Base-by-base conservation (phyloP, 2,329 filamentous ascomycete species). In the Aspergillus sp. region DNA sequence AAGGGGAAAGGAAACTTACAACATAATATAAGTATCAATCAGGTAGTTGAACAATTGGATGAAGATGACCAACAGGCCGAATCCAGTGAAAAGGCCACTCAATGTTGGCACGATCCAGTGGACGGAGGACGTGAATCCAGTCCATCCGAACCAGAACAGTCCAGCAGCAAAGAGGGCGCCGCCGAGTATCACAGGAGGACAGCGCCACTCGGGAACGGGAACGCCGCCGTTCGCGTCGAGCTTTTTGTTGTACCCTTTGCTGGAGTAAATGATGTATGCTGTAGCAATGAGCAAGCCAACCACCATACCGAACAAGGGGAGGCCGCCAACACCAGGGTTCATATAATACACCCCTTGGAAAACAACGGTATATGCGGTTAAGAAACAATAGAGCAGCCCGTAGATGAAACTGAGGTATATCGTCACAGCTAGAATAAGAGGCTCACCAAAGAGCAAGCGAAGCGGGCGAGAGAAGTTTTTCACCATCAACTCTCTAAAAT, bases 301-400 rank as follows among this genome's bases (percentile, higher is more conserved):
- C 51, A 95, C 84, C 87, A 96, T 90, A 54, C 91, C 92, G 66
- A 96, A 90, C 73, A 92, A 93, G 7, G 91, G 86, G 5, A 96
- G 81, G 2, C 91, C 92, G 4, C 86, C 83, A 17, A 90, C 75
- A 56, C 92, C 92, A 1, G 81, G 68, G 34, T 77, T 84, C 78
- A 93, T 88, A 63, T 83, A 82, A 72, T 96, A 89, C 4, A 92
- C 81, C 27, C 67, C 65, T 47, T 73, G 65, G 64, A 73, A 76
- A 15, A 75, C 70, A 11, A 74, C 48, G 5, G 71, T 70, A 40
- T 74, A 76, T 3, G 72, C 73, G 0, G 70, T 75, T 53, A 77
- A 11, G 17, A 53, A 45, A 56, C 67, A 70, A 54, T 72, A 73
- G 2, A 73, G 64, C 7, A 73, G 59, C 13, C 71, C 71, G 39